Percentiles rank a stretch among this genome's conserved stretches.
These are phyloP conservation scores for Cinchona pubescens DNA, from an alignment of 257 asterid species.

Conservation along the genomic window DNA sequence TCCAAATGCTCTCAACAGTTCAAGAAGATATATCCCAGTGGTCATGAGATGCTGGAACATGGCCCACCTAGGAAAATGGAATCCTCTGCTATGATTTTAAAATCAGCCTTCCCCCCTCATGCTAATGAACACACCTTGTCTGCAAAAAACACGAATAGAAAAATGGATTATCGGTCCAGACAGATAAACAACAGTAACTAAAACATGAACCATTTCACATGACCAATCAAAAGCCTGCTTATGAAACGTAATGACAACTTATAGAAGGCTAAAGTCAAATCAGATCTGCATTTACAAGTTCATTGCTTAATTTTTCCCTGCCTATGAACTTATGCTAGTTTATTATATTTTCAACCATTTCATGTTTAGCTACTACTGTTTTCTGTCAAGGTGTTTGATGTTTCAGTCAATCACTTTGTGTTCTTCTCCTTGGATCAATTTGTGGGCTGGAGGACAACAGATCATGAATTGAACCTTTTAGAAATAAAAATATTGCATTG, in stretches of 20 bases:
- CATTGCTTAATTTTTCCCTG: background rate
- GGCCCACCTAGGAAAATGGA: background rate
- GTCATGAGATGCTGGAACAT: background rate
- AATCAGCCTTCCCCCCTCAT: slow-evolving; percentile 27
- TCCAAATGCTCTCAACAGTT: background rate
- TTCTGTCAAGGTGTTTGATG: background rate
- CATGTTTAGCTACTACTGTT: background rate
- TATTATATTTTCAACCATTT: background rate
- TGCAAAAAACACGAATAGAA: slow-evolving; percentile 28
- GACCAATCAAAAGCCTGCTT: background rate
- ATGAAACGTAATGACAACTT: background rate
- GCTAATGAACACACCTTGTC: slow-evolving; percentile 73
- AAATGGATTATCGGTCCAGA: background rate
- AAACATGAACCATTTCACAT: no score
- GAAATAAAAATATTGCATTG: background rate
- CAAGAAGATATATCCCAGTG: background rate
- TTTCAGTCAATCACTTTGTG: background rate
- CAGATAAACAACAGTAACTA: background rate
- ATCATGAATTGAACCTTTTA: background rate
- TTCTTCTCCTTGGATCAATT: background rate
- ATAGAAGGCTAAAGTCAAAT: background rate
- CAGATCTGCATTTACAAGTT: background rate
- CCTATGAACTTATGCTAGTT: background rate
- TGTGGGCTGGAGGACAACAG: background rate
- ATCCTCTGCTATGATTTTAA: background rate